Evolutionary conservation across 2,329 filamentous ascomycete genomes (phyloP).

Genomic region (Aspergillus sergii): DNA sequence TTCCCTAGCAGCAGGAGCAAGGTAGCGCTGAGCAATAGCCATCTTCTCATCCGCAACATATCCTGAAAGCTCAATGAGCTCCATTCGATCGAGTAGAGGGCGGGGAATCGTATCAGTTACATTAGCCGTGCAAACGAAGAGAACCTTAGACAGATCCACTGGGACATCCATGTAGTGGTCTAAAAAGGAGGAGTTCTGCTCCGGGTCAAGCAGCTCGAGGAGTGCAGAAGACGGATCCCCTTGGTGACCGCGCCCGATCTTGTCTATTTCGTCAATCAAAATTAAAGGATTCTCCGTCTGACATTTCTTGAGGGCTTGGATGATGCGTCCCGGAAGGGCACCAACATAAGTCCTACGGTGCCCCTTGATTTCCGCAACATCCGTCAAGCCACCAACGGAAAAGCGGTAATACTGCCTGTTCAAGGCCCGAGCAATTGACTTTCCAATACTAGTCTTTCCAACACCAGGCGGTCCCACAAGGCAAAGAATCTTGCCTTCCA

Average conservation of each 20-base stretch:
- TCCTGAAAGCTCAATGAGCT: constrained; percentile 92
- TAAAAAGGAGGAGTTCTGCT: constrained; percentile 95
- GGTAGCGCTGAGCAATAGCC: constrained; percentile 92
- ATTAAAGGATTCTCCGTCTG: constrained; percentile 98
- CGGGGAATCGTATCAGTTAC: constrained; percentile 98
- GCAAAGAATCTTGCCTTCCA: constrained; percentile 97
- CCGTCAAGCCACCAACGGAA: constrained; percentile 93
- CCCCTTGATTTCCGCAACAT: constrained; percentile 98
- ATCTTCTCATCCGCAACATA: constrained; percentile 99
- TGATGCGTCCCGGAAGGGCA: constrained; percentile 91
- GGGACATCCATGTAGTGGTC: constrained; percentile 99
- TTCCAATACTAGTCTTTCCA: constrained; percentile 98
- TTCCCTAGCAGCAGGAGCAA: constrained; percentile 92
- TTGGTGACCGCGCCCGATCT: constrained; percentile 94
- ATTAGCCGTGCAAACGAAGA: constrained; percentile 98
- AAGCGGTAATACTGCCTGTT: constrained; percentile 98
- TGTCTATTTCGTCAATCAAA: constrained; percentile 96
- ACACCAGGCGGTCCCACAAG: constrained; percentile 97
- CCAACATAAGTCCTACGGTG: constrained; percentile 96
- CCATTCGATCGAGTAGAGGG: constrained; percentile 94
- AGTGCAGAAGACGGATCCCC: constrained; percentile 94
- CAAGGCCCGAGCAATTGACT: constrained; percentile 91
- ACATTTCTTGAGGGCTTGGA: constrained; percentile 97
- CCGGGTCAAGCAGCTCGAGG: constrained; percentile 89
- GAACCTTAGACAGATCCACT: constrained; percentile 93